Base-by-base conservation (phyloP, 2,329 filamentous ascomycete genomes). In the Corinectria fuckeliana region DNA sequence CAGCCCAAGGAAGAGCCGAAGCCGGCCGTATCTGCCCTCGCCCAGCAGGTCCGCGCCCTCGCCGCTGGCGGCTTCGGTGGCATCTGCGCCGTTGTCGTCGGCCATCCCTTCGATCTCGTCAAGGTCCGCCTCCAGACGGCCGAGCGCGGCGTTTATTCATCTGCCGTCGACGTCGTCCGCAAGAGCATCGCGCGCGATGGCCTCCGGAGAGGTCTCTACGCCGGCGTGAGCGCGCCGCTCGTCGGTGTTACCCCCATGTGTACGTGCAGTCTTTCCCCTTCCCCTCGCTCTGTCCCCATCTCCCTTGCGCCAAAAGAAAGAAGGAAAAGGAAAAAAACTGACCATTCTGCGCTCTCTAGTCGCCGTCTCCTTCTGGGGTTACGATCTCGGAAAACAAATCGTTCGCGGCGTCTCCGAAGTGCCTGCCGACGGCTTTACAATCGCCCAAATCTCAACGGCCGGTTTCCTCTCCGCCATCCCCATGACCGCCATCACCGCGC, bases 231-330 rank as follows among this genome's bases (percentile, higher is more conserved):
- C 69, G 95, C 95, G 70, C 95, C 95, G 42, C 81, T 99, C 63
- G 91, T 97, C 9, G 95, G 95, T 53, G 95, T 99, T 14, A 99
- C 95, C 62, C 95, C 95, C 55, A 99, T 99, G 95, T 99, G 93
- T 97, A 85, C 79, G 93, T 87, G 36, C 34, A 14, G 11, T 39
- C 41, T 14, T 34, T 11, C 44, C 48, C 36, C 16, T 51, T 21
- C n/a, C 32, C 34, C 13, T 23, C 13, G 36, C 21, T 11, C 7
- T 20, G 41, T n/a, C n/a, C n/a, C n/a, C n/a, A n/a, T n/a, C n/a
- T n/a, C n/a, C n/a, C n/a, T n/a, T n/a, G n/a, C n/a, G n/a, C n/a
- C n/a, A n/a, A n/a, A n/a, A n/a, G n/a, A n/a, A n/a, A n/a, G n/a
- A n/a, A n/a, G n/a, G n/a, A n/a, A n/a, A n/a, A n/a, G n/a, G n/a